Evolutionary conservation across 352 stramenopile species (phyloP), one percentile per base, ranked within the genome.

Genomic region (Globisporangium cystogenes): DNA sequence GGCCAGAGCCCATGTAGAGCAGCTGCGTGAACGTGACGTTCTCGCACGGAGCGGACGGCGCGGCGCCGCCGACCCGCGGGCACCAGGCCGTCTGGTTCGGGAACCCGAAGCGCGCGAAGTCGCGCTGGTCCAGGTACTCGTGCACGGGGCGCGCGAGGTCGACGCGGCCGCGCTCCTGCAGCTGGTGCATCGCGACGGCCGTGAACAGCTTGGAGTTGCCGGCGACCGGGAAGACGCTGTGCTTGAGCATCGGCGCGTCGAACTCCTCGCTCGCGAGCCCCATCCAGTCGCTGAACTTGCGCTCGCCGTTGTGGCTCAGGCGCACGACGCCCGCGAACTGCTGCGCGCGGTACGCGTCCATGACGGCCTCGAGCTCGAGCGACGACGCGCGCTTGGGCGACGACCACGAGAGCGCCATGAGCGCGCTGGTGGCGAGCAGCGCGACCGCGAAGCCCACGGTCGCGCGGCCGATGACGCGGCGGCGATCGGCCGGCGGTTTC

Each of bases 151-250:
- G 29, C 7, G 67, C 49, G 11, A 87, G 45, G 7, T 75, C 57
- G 4, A 87, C 72, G 20, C 43, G 27, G 0, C 62, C 60, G 33
- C 60, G 62, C 50, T 87, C 76, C 51, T 87, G 72, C 51, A 87
- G 59, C 48, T 87, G 76, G 42, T 82, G 60, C 62, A 86, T 59
- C n/a, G 74, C 68, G 18, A 86, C 62, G 2, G 74, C 48, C 14
- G 62, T 68, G 39, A 87, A 76, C 12, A 87, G 66, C 53, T 86
- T 81, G 14, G 76, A 70, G 55, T 87, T 73, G 20, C 72, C 73
- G 14, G 67, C 76, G 59, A 87, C 65, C 8, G 74, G 70, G 46
- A 87, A 87, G 33, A 86, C 56, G 41, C 64, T 78, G 55, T 82
- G 56, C 21, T 60, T 54, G 12, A 57, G 27, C 66, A 88, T 88